Evolutionary conservation across 2,329 filamentous ascomycete species (phyloP).

Genomic region (Knufia petricola): DNA sequence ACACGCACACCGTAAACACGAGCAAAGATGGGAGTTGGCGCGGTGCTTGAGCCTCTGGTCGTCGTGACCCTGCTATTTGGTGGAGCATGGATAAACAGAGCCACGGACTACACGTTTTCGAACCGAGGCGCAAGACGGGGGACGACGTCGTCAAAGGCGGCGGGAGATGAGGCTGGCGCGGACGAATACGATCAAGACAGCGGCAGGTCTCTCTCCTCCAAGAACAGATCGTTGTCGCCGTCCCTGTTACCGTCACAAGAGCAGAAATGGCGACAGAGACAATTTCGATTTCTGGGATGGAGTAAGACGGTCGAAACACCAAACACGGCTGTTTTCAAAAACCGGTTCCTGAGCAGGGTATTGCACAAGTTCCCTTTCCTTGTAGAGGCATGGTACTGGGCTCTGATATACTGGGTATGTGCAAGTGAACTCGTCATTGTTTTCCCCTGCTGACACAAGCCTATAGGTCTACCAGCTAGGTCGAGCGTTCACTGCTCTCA

Average conservation of each 20-base stretch:
- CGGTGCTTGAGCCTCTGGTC: conserved; percentile 52
- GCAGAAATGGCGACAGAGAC: conserved; percentile 42
- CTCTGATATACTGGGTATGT: conserved; percentile 64
- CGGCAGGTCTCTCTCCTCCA: conserved; percentile 7
- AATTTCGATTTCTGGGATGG: conserved; percentile 38
- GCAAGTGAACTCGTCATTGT: neutral
- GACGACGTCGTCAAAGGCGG: conserved; percentile 11
- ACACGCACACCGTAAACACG: neutral
- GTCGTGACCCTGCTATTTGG: conserved; percentile 51
- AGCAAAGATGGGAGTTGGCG: conserved; percentile 45
- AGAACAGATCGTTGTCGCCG: conserved; percentile 29
- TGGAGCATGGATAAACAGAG: conserved; percentile 53
- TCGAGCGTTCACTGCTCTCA: conserved; percentile 61
- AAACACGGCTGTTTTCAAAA: conserved; percentile 52
- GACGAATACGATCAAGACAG: conserved; percentile 13
- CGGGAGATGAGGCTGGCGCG: conserved; percentile 4
- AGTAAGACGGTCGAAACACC: conserved; percentile 46
- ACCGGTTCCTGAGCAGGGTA: conserved; percentile 53
- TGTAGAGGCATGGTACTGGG: conserved; percentile 69
- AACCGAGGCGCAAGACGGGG: conserved; percentile 13
- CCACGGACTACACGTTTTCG: conserved; percentile 29
- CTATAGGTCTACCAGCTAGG: conserved; percentile 62
- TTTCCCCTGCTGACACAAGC: neutral
- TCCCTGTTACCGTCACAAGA: conserved; percentile 35
- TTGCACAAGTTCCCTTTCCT: conserved; percentile 61